Percentiles rank a stretch among this genome's conserved stretches.
These are phyloP conservation scores for Leucogyrophana mollusca DNA, from an alignment of 768 basidiomycete species.

Conservation along the genomic window DNA sequence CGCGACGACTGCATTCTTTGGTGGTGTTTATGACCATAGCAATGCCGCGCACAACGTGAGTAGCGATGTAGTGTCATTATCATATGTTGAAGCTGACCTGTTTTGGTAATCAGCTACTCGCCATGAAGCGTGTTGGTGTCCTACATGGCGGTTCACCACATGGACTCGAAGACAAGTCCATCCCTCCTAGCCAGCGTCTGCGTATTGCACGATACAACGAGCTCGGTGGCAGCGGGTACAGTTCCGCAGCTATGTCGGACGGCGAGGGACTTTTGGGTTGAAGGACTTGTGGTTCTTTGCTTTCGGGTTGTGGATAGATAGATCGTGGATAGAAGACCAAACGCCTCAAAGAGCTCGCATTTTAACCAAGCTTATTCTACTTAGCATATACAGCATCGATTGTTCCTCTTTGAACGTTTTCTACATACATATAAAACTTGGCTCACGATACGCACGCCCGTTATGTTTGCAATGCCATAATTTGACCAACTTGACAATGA, in stretches of 20 bases:
- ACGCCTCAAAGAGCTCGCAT: no score
- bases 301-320: no score
- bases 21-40: constrained; percentile 86
- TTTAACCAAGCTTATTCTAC: no score
- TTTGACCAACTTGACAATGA: no score
- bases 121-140: constrained; percentile 58
- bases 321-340: no score
- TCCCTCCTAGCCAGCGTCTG: constrained; percentile 73
- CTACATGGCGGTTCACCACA: constrained; percentile 52
- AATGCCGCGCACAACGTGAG: constrained; percentile 84
- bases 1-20: constrained; percentile 92
- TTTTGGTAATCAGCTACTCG: constrained; percentile 17
- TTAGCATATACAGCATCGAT: no score
- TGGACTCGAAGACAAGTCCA: constrained; percentile 56
- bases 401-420: no score
- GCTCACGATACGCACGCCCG: no score
- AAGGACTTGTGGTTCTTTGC: constrained; percentile 1
- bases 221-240: constrained; percentile 45
- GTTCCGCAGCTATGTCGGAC: constrained; percentile 57
- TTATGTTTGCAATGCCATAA: no score
- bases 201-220: constrained; percentile 68
- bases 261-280: constrained; percentile 51
- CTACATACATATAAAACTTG: no score
- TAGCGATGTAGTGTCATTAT: not conserved
- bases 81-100: constrained; percentile 4